Percentiles rank a stretch among this genome's conserved stretches.
Conservation (phyloP, 2,329 filamentous ascomycete genomes). For the Fusarium transvaalense region DNA sequence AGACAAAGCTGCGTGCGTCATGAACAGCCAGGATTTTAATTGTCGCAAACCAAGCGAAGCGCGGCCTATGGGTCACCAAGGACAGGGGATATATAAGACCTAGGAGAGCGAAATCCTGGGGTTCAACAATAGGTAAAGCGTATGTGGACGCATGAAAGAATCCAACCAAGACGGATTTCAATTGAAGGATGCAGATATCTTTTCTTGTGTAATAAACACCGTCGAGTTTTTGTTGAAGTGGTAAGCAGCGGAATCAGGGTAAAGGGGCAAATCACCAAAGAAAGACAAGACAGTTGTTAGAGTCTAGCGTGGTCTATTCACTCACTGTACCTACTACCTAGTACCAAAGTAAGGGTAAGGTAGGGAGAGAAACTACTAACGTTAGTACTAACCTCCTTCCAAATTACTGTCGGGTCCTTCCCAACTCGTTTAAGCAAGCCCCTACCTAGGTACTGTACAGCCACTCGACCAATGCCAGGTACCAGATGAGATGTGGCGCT, state of each 20-base stretch:
- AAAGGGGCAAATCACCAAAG: slow-evolving; percentile 32
- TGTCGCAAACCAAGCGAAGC: slow-evolving; percentile 26
- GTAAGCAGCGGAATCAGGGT: slow-evolving; percentile 10
- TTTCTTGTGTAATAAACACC: slow-evolving; percentile 12
- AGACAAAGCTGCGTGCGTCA: slow-evolving; percentile 34
- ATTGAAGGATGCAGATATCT: neutral
- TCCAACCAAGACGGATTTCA: neutral
- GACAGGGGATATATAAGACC: slow-evolving; percentile 17
- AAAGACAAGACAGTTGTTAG: slow-evolving; percentile 1
- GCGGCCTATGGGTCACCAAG: slow-evolving; percentile 14
- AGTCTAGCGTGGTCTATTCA: slow-evolving; percentile 24
- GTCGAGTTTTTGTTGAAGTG: slow-evolving; percentile 6
- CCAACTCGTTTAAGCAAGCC: neutral
- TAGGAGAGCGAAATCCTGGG: neutral
- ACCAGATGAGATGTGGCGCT: slow-evolving; percentile 30
- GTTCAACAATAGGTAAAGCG: neutral
- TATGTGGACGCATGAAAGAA: neutral
- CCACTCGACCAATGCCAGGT: slow-evolving; percentile 8
- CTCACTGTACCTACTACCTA: too few species aligned
- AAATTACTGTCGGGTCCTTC: neutral
- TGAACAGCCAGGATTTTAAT: slow-evolving; percentile 36
- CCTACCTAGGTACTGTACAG: too few species aligned
- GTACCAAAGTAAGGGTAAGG: too few species aligned
- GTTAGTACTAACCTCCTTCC: neutral
- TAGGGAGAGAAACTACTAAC: neutral